Conservation (phyloP, 2,329 filamentous ascomycete species). For the Trichoderma arundinaceum region DNA sequence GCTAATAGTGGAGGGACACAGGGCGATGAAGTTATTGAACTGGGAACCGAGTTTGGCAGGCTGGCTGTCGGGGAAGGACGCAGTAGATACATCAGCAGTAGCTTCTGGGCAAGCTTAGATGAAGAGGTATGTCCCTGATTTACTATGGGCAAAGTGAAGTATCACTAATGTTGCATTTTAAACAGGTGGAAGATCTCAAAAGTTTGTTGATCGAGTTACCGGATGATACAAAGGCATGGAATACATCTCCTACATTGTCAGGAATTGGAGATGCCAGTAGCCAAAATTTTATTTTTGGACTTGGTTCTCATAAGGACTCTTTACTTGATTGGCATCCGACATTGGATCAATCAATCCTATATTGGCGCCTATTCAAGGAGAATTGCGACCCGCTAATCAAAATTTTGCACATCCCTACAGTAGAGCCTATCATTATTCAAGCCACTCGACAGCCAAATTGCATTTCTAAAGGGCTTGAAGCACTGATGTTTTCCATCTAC, state of each 20-base stretch:
- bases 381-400: conserved; percentile 3
- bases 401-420: neutral
- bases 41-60: conserved; percentile 16
- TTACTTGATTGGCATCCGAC: neutral
- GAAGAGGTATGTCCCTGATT: conserved; percentile 1
- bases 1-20: neutral
- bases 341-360: neutral
- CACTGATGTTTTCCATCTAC: neutral
- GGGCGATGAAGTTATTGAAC: neutral
- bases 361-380: neutral
- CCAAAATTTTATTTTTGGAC: conserved; percentile 1
- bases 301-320: neutral
- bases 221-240: neutral
- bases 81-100: conserved; percentile 10
- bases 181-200: conserved; percentile 6
- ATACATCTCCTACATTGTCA: neutral
- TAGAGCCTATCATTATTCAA: neutral
- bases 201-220: conserved; percentile 1
- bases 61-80: conserved; percentile 4
- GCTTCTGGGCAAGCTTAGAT: conserved; percentile 15
- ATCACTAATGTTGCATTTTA: too few species aligned
- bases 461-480: neutral
- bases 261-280: neutral
- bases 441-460: neutral
- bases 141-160: too few species aligned